Base-by-base conservation (phyloP, 2,329 filamentous ascomycete genomes). In the Alternaria sp. region DNA sequence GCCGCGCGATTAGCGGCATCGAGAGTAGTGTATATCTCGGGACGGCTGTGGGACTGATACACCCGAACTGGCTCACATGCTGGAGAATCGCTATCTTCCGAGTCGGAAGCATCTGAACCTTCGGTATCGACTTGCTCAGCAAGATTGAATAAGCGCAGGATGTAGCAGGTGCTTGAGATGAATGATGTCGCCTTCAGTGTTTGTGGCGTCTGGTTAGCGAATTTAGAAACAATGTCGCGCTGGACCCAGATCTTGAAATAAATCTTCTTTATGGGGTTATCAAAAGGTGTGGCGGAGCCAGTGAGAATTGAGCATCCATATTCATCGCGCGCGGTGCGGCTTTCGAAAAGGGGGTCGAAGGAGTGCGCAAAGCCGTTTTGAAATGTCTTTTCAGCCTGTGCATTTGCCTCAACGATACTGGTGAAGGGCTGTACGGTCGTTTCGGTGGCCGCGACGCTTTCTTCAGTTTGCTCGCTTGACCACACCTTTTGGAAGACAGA, bases 1-100 rank as follows among this genome's bases (percentile, higher is more conserved):
- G 75, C 75, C 12, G 72, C 69, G 14, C 62, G 63, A 43, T 77
- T 76, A 1, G 73, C 75, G 1, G 55, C 49, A n/a, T 54, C 38
- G 1, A 70, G 57, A 1, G 63, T 65, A 1, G 72, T 75, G 51
- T 75, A 72, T 7, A 70, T 12, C 26, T 74, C 69, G 0, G 64
- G 57, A 16, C 62, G 51, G 0, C 57, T 56, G 4, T 70, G 54
- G 1, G 65, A 44, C 6, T 66, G 57, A 41, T 65, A 56, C 5
- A 54, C 42, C 8, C 67, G 65, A 3, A 65, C 30, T 32, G 11
- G 28, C 4, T 43, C 38, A 5, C 3, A 47, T 20, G 30, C 12
- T 8, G 16, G 7, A 9, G 39, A 11, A 22, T 53, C 34, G 4
- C n/a, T 1, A 7, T 26, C 26, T n/a, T 36, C 46, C 22, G 34